A percentile compares a stretch with the other conserved stretches of the same genome.
phyloP scores from a whole-genome alignment of 371 early-diverging fungal genomes.

The Mortierella sp. region DNA sequence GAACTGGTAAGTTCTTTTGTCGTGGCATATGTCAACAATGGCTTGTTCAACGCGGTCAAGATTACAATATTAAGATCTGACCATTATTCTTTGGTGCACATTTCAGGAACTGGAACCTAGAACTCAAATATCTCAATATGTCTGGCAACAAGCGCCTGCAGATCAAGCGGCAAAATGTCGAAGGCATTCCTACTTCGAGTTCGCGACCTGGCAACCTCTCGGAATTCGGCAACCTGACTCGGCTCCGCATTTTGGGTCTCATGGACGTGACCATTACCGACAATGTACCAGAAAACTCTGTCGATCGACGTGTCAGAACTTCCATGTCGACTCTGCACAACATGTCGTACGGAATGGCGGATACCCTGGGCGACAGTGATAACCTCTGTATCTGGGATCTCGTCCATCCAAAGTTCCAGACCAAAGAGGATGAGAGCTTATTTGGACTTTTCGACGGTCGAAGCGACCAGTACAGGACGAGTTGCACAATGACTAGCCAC shows the following conservation, averaged over 20 bases:
- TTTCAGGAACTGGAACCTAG: slow-evolving; percentile 89
- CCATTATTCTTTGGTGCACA: not conserved
- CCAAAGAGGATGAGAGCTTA: slow-evolving; percentile 86
- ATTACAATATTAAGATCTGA: not conserved
- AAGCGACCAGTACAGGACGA: slow-evolving; percentile 68
- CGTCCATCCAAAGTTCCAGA: slow-evolving; percentile 85
- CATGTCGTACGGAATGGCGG: slow-evolving; percentile 91
- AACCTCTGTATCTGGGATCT: slow-evolving; percentile 84
- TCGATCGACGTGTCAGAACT: slow-evolving; percentile 87
- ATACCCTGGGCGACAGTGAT: slow-evolving; percentile 77
- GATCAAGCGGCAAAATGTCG: slow-evolving; percentile 79
- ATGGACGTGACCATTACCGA: slow-evolving; percentile 90
- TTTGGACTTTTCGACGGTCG: slow-evolving; percentile 92
- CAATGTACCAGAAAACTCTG: slow-evolving; percentile 85
- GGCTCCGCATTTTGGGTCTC: slow-evolving; percentile 85
- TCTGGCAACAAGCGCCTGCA: slow-evolving; percentile 93
- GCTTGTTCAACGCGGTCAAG: no score
- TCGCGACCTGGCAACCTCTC: slow-evolving; percentile 73
- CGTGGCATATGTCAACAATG: no score
- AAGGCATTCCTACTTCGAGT: slow-evolving; percentile 47
- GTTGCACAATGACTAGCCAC: slow-evolving; percentile 71
- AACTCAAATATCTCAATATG: slow-evolving; percentile 89
- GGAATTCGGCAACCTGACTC: slow-evolving; percentile 82
- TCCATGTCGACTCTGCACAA: slow-evolving; percentile 85
- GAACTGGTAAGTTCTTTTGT: slow-evolving; percentile 80